Percentiles rank a stretch among this genome's conserved stretches.
These are phyloP conservation scores for Mollisia scopiformis DNA, from an alignment of 2,329 filamentous ascomycete genomes.

Conservation along the genomic window DNA sequence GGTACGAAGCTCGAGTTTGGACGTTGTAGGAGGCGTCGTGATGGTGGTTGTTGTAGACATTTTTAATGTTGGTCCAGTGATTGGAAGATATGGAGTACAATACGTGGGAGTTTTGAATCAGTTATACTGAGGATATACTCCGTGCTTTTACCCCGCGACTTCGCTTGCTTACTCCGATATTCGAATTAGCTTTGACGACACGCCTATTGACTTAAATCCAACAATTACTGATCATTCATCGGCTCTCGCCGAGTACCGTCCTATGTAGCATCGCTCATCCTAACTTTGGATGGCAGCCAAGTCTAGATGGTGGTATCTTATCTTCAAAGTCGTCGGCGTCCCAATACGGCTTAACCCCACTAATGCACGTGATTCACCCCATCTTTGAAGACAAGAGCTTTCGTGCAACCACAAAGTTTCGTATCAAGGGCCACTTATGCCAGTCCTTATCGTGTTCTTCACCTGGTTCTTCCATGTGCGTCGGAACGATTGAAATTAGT, in stretches of 20 bases:
- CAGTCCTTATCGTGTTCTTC: slow-evolving; percentile 2
- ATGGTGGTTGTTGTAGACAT: slow-evolving; percentile 17
- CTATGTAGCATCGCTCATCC: background rate
- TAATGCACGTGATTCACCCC: background rate
- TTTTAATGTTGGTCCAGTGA: background rate
- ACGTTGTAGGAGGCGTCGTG: slow-evolving; percentile 28
- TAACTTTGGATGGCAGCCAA: background rate
- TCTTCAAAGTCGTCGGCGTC: background rate
- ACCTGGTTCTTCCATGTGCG: slow-evolving; percentile 6
- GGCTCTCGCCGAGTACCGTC: slow-evolving; percentile 8
- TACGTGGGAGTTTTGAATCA: background rate
- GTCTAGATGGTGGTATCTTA: background rate
- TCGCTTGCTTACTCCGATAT: background rate
- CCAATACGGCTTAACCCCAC: background rate
- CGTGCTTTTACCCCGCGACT: background rate
- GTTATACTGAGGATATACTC: background rate
- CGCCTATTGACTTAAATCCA: background rate
- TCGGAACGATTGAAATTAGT: background rate
- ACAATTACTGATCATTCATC: background rate
- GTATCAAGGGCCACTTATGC: background rate
- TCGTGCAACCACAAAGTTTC: background rate
- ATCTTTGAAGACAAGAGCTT: background rate
- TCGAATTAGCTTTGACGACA: background rate
- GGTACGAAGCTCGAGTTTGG: slow-evolving; percentile 48
- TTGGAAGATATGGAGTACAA: background rate